Conservation (phyloP, 371 early-diverging fungal genomes). For the Apophysomyces sp. region DNA sequence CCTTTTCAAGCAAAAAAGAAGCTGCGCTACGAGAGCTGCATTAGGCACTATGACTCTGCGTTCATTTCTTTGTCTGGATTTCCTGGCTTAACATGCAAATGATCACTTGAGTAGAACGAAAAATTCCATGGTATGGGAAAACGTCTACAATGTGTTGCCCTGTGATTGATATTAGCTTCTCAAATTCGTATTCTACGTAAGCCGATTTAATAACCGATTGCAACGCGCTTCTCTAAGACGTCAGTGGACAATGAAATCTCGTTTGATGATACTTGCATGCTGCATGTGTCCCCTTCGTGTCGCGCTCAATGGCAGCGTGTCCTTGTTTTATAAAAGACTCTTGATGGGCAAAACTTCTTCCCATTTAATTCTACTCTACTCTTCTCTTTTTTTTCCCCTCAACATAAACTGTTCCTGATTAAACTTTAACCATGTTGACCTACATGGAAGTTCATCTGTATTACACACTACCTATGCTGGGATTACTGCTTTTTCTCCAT, state of each 20-base stretch:
- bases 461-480: slow-evolving; percentile 55
- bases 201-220: background rate
- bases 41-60: background rate
- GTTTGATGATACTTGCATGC: background rate
- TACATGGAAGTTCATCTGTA: slow-evolving; percentile 62
- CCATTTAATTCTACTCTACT: background rate
- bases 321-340: background rate
- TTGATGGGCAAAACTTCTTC: background rate
- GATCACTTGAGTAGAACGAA: background rate
- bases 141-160: background rate
- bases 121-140: background rate
- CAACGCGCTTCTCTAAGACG: background rate
- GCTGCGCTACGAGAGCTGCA: background rate
- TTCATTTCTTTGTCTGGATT: background rate
- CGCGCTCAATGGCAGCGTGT: background rate
- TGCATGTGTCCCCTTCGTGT: background rate
- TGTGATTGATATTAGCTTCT: background rate
- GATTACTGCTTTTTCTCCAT: slow-evolving; percentile 26
- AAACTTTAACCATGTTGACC: slow-evolving; percentile 34
- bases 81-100: background rate
- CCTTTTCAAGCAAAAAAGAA: background rate
- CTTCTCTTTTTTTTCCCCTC: background rate
- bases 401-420: background rate
- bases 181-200: background rate
- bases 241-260: background rate